Conservation (phyloP, 2,329 filamentous ascomycete genomes). For the Exophiala aquamarina region DNA sequence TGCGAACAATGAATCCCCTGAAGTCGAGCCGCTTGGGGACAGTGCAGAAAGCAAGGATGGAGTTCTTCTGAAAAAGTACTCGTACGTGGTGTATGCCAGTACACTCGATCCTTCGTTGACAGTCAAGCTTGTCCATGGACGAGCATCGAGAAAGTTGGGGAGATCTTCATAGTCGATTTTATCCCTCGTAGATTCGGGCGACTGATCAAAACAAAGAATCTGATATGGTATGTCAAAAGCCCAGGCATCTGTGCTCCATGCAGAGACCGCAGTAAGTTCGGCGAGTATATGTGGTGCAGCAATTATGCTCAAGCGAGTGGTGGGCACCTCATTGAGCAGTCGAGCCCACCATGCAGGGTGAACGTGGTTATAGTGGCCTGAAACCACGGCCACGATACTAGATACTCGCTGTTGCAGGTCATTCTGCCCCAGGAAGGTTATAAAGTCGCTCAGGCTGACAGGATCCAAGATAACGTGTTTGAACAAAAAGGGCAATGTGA, state of each 20-base stretch:
- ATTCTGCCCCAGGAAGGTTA: conserved; percentile 38
- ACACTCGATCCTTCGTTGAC: conserved; percentile 76
- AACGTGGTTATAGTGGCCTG: conserved; percentile 41
- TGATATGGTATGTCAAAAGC: conserved; percentile 65
- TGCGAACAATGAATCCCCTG: conserved; percentile 43
- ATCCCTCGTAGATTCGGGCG: conserved; percentile 11
- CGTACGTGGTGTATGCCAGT: conserved; percentile 68
- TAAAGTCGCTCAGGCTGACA: conserved; percentile 34
- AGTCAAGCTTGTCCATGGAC: conserved; percentile 63
- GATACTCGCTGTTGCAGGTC: conserved; percentile 41
- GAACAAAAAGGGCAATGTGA: conserved; percentile 59
- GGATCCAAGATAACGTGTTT: conserved; percentile 48
- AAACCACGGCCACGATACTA: conserved; percentile 48
- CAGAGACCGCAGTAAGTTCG: conserved; percentile 56
- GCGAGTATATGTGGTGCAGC: conserved; percentile 65
- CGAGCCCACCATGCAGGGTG: conserved; percentile 54
- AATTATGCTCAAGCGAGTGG: conserved; percentile 55
- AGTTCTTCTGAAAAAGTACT: conserved; percentile 66
- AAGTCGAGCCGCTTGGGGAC: conserved; percentile 9
- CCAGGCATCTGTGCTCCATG: conserved; percentile 61
- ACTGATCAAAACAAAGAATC: conserved; percentile 51
- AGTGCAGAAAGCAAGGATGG: conserved; percentile 50
- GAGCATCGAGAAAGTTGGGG: conserved; percentile 53
- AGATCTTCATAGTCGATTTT: conserved; percentile 23
- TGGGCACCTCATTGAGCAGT: conserved; percentile 52